These are phyloP conservation scores for Alternaria consortialis DNA, from an alignment of 2,329 filamentous ascomycete genomes.

Conservation along the genomic window DNA sequence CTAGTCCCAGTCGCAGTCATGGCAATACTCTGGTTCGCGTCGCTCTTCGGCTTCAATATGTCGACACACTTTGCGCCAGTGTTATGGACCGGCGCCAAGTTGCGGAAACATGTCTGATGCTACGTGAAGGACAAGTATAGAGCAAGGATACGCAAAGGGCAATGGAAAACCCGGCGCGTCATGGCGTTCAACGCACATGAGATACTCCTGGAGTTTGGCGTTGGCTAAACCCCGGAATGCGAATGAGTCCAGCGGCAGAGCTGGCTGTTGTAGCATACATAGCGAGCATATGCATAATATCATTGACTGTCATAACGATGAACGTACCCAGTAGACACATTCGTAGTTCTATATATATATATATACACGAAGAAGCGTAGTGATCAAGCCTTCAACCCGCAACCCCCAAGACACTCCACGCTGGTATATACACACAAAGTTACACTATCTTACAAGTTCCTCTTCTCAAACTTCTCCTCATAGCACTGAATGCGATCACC, in stretches of 20 bases:
- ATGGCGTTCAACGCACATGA: background rate
- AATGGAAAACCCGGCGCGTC: background rate
- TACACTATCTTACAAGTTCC: slow-evolving; percentile 56
- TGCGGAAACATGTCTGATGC: slow-evolving; percentile 52
- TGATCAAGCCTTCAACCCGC: background rate
- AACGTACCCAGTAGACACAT: background rate
- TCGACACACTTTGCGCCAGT: slow-evolving; percentile 61
- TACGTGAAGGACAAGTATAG: background rate
- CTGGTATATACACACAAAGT: background rate
- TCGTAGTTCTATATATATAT: background rate
- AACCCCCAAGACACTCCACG: background rate
- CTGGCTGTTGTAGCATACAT: background rate
- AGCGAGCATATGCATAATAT: background rate
- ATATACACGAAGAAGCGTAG: background rate
- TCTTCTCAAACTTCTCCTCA: slow-evolving; percentile 78
- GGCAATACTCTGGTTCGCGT: slow-evolving; percentile 66
- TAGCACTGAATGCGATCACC: slow-evolving; percentile 91
- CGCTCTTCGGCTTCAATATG: slow-evolving; percentile 62
- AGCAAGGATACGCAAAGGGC: background rate
- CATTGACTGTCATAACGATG: background rate
- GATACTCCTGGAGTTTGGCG: background rate
- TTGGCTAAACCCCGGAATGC: background rate
- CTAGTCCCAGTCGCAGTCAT: slow-evolving; percentile 69
- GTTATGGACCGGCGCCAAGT: slow-evolving; percentile 58
- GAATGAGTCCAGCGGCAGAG: background rate